These are phyloP conservation scores for Acorus calamus DNA, from an alignment of 106 monocot genomes.

Conservation along the genomic window DNA sequence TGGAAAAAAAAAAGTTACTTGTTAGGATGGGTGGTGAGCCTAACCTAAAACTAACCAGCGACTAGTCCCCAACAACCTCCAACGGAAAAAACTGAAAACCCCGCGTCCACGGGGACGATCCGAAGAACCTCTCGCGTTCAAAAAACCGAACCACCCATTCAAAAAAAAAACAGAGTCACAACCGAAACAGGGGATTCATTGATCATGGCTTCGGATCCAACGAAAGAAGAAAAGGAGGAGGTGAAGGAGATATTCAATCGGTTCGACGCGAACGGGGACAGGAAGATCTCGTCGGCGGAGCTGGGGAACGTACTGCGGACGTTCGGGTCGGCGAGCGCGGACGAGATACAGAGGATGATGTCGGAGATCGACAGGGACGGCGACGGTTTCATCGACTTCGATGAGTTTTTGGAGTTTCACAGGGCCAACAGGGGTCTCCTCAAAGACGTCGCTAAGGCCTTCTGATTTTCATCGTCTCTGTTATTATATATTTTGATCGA, in stretches of 20 bases:
- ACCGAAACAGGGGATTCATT: no score
- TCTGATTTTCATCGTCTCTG: slow-evolving; percentile 6
- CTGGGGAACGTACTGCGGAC: slow-evolving; percentile 46
- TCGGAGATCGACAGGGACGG: slow-evolving; percentile 68
- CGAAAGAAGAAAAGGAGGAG: slow-evolving; percentile 14
- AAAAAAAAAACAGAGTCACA: no score
- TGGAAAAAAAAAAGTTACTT: no score
- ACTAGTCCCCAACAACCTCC: no score
- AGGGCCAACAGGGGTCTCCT: slow-evolving; percentile 54
- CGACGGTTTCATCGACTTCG: slow-evolving; percentile 51
- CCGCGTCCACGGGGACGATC: no score
- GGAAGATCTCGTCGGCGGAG: slow-evolving; percentile 66
- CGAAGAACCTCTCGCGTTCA: no score
- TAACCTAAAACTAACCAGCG: no score
- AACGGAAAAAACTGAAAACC: no score
- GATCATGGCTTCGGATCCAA: no score
- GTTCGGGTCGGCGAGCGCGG: slow-evolving; percentile 38
- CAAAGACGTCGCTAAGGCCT: slow-evolving; percentile 74
- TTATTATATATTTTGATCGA: no score
- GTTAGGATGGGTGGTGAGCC: no score
- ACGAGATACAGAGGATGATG: slow-evolving; percentile 59
- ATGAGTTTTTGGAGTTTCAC: slow-evolving; percentile 47
- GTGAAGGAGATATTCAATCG: slow-evolving; percentile 70
- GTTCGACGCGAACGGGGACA: slow-evolving; percentile 69
- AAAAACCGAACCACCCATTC: no score